A percentile compares a stretch with the other conserved stretches of the same genome.
These are phyloP conservation scores for Coemansia pectinata DNA, from an alignment of 192 early-diverging fungal genomes.

Conservation along the genomic window DNA sequence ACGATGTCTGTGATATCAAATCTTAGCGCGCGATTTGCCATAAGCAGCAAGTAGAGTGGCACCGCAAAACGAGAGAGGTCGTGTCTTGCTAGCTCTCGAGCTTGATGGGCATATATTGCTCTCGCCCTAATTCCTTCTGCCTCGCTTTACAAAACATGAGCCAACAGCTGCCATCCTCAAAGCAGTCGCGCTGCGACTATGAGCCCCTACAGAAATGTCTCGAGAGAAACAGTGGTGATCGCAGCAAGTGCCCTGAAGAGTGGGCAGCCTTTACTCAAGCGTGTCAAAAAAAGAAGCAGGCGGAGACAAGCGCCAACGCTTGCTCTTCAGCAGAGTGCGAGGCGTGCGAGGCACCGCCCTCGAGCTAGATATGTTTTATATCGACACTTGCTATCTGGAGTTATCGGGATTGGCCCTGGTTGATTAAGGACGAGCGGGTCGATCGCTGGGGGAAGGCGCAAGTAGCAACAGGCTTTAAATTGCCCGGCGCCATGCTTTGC, in stretches of 20 bases:
- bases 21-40: neutral
- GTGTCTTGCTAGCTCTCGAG: neutral
- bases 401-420: too few species aligned
- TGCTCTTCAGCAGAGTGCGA: slow-evolving; percentile 12
- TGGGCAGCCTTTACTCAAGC: slow-evolving; percentile 63
- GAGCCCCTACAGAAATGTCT: slow-evolving; percentile 63
- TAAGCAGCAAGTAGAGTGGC: neutral
- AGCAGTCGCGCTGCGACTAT: slow-evolving; percentile 53
- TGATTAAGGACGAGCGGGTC: neutral
- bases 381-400: too few species aligned
- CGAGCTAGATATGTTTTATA: neutral
- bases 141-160: neutral
- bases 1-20: neutral
- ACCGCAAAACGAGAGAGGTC: neutral
- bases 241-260: slow-evolving; percentile 62
- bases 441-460: neutral
- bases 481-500: neutral
- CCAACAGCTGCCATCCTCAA: neutral
- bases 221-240: slow-evolving; percentile 58
- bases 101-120: neutral
- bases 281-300: slow-evolving; percentile 57
- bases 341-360: slow-evolving; percentile 19
- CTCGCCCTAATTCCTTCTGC: neutral
- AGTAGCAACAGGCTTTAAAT: slow-evolving; percentile 10
- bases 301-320: neutral